A percentile compares a stretch with the other conserved stretches of the same genome.
Evolutionary conservation across 208 protist genomes (phyloP).

Genomic region (Trypanosoma cruzi): DNA sequence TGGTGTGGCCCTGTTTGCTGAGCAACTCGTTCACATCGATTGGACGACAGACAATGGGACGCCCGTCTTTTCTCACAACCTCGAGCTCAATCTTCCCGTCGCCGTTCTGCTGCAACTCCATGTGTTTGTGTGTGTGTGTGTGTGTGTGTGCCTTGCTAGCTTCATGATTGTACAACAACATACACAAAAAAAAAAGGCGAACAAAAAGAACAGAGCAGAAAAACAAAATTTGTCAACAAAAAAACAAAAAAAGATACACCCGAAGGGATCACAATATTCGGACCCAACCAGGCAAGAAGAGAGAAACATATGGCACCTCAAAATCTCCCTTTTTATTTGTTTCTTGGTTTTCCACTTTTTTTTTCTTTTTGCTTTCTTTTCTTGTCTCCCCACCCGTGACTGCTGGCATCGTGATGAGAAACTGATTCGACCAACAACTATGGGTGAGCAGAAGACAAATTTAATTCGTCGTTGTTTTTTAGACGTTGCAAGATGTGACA

Average conservation of each 20-base stretch:
- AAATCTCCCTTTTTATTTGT: too few species aligned
- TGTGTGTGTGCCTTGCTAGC: not conserved
- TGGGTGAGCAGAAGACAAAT: not conserved
- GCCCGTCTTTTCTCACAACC: conserved; percentile 60
- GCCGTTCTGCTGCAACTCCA: conserved; percentile 2
- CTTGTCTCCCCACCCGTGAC: not conserved
- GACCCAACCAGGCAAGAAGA: too few species aligned
- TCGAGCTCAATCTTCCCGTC: conserved; percentile 61
- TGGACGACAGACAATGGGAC: conserved; percentile 45
- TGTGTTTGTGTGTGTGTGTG: too few species aligned
- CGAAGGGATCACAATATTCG: too few species aligned
- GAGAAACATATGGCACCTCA: too few species aligned
- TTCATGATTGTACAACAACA: not conserved
- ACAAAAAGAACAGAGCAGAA: conserved; percentile 4
- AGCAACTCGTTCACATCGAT: conserved; percentile 81
- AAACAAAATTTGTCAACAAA: not conserved
- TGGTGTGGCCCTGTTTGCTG: conserved; percentile 36
- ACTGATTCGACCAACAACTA: not conserved
- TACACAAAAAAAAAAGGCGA: conserved; percentile 9
- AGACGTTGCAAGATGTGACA: conserved; percentile 24
- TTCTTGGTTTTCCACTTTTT: conserved; percentile 2
- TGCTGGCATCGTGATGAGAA: not conserved
- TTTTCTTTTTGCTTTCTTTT: not conserved
- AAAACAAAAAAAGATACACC: too few species aligned
- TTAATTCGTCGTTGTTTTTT: not conserved